Evolutionary conservation across 805 yeast species (phyloP).

Genomic region (Millerozyma acaciae): DNA sequence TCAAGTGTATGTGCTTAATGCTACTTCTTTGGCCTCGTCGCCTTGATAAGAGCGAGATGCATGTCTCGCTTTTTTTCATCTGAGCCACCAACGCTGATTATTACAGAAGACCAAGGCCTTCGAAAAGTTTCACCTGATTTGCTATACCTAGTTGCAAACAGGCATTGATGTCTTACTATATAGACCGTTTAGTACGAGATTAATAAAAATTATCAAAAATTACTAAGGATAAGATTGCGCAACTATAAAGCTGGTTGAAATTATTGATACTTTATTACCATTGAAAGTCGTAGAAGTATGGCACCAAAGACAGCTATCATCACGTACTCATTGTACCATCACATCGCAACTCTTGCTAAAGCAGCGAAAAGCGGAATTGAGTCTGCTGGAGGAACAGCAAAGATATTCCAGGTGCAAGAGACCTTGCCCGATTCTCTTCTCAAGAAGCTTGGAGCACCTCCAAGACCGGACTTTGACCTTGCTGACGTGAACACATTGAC

Average conservation of each 20-base stretch:
- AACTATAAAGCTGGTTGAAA: too few species aligned
- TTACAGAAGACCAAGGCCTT: too few species aligned
- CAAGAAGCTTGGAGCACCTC: constrained; percentile 15
- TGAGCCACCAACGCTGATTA: too few species aligned
- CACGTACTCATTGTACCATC: constrained; percentile 70
- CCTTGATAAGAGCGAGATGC: too few species aligned
- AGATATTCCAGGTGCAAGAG: constrained; percentile 48
- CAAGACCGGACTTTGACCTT: constrained; percentile 42
- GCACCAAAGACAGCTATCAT: constrained; percentile 28
- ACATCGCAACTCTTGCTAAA: constrained; percentile 59
- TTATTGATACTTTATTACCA: too few species aligned
- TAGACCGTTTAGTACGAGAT: too few species aligned
- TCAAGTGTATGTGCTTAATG: background rate
- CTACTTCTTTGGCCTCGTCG: background rate
- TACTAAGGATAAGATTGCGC: too few species aligned
- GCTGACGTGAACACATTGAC: constrained; percentile 55
- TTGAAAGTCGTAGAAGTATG: background rate
- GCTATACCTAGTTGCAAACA: too few species aligned
- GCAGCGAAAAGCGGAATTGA: constrained; percentile 59
- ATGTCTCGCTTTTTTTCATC: too few species aligned
- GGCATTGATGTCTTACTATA: too few species aligned
- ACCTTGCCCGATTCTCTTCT: constrained; percentile 17
- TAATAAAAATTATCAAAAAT: too few species aligned
- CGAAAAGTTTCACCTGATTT: too few species aligned
- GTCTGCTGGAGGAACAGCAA: constrained; percentile 60